These are phyloP conservation scores for Coniophora puteana DNA, from an alignment of 1,284 basidiomycete species.

Conservation along the genomic window DNA sequence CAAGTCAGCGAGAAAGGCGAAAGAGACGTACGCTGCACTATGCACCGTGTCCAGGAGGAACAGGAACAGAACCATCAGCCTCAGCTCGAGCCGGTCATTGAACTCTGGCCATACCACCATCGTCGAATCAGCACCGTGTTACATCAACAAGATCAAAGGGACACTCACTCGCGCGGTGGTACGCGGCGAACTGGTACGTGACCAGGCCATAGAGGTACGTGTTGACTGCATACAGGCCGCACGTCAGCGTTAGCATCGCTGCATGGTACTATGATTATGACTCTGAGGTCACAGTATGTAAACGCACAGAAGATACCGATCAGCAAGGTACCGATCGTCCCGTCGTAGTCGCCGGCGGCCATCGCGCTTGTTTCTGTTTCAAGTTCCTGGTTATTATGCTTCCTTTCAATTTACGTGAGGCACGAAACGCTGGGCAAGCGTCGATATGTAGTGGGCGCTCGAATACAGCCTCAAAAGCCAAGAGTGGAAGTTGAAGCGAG, in stretches of 20 bases:
- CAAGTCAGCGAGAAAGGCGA: neutral
- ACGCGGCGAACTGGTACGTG: slow-evolving; percentile 41
- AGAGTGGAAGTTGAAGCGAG: too few relatives aligned
- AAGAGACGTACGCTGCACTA: slow-evolving; percentile 32
- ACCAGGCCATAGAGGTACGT: slow-evolving; percentile 45
- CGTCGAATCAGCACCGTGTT: neutral
- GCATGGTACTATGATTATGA: neutral
- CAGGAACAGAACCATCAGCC: slow-evolving; percentile 31
- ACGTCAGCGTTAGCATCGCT: neutral
- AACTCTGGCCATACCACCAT: slow-evolving; percentile 28
- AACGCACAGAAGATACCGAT: slow-evolving; percentile 31
- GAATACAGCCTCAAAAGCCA: too few relatives aligned
- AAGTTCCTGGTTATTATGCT: too few relatives aligned
- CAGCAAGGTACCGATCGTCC: slow-evolving; percentile 32
- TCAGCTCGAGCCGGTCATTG: slow-evolving; percentile 34
- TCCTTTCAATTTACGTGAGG: too few relatives aligned
- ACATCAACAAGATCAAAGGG: neutral
- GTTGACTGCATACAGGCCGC: slow-evolving; percentile 30
- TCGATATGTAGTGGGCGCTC: too few relatives aligned
- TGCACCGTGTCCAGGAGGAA: slow-evolving; percentile 39
- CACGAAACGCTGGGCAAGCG: too few relatives aligned
- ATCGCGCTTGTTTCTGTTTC: too few relatives aligned
- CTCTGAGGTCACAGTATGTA: neutral
- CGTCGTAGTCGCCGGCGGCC: too few relatives aligned
- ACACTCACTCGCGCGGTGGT: slow-evolving; percentile 34